Evolutionary conservation across 2,329 filamentous ascomycete genomes (phyloP), one percentile per base, ranked within the genome.

Genomic region (Cercospora sp.): DNA sequence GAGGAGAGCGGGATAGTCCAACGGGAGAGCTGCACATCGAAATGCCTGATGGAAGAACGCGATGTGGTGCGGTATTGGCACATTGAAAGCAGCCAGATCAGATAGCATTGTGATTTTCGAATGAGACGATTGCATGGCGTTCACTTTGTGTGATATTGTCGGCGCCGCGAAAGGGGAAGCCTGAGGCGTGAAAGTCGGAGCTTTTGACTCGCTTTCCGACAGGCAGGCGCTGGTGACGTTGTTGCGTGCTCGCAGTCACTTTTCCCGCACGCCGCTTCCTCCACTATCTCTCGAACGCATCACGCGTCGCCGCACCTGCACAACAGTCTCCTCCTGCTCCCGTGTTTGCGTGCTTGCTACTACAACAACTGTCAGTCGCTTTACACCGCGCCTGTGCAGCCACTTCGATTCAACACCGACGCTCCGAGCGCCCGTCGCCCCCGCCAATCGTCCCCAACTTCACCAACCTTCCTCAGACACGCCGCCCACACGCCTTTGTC

Each of bases 181-280:
- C 23, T 53, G 48, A 28, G 48, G 48, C 5, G 48, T 53, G 48
- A 28, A 53, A 28, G 48, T 12, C 23, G 20, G 12, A 53, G 48
- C 48, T 59, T 58, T 59, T 36, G 55, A 36, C 30, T 33, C 55
- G 55, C 55, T 33, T 31, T 31, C 28, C 55, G 55, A 33, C n/a
- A 59, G 55, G 55, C 55, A 59, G 55, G 55, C 55, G 55, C 55
- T 59, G 55, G 55, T 59, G 55, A 59, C 55, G 55, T 59, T 59
- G 55, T 59, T 59, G 55, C 28, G 28, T 36, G 55, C 55, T 59
- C 55, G 28, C 28, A 8, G 16, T 59, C 55, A 33, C 55, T 59
- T 33, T 59, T 58, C 55, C 55, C 55, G 28, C 55, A 59, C 55
- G n/a, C 16, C 20, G 18, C 18, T 53, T 16, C 48, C 18, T 53